Conservation (phyloP, 176 grass and related monocot species). For the Zoysia pacifica region DNA sequence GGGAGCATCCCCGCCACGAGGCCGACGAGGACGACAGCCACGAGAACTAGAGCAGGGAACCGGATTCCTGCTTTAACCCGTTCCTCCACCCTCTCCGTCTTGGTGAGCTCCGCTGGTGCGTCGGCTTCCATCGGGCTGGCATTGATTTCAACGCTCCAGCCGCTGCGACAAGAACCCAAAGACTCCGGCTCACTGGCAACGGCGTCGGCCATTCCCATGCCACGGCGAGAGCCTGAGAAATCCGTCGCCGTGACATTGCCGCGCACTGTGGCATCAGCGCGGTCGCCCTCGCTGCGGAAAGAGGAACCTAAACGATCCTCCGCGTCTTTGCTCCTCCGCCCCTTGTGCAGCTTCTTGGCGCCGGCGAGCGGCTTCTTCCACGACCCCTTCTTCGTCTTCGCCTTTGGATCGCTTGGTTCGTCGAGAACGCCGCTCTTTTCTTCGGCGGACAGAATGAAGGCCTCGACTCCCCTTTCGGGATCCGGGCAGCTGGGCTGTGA, state of each 20-base stretch:
- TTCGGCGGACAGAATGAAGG: neutral
- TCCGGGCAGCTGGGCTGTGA: constrained; percentile 39
- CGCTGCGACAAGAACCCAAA: neutral
- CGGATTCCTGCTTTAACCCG: neutral
- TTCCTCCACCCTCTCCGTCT: neutral
- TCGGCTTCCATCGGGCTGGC: constrained; percentile 5
- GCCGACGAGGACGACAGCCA: constrained; percentile 55
- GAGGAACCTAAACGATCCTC: neutral
- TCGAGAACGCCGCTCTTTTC: constrained; percentile 37
- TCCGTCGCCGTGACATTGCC: constrained; percentile 33
- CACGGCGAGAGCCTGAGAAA: neutral
- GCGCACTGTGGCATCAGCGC: constrained; percentile 14
- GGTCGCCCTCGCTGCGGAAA: constrained; percentile 30
- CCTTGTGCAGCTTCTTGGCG: constrained; percentile 41
- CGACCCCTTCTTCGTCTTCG: constrained; percentile 47
- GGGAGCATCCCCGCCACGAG: constrained; percentile 59
- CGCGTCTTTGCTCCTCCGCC: constrained; percentile 11
- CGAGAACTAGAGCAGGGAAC: constrained; percentile 32
- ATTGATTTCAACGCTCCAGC: neutral
- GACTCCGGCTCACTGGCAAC: neutral
- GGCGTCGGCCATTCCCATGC: neutral
- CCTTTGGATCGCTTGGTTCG: constrained; percentile 22
- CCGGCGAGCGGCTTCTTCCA: constrained; percentile 61
- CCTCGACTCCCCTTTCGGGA: constrained; percentile 29
- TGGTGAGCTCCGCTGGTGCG: neutral